Conservation (phyloP, 2,329 filamentous ascomycete genomes). For the Penicillium crustosum region DNA sequence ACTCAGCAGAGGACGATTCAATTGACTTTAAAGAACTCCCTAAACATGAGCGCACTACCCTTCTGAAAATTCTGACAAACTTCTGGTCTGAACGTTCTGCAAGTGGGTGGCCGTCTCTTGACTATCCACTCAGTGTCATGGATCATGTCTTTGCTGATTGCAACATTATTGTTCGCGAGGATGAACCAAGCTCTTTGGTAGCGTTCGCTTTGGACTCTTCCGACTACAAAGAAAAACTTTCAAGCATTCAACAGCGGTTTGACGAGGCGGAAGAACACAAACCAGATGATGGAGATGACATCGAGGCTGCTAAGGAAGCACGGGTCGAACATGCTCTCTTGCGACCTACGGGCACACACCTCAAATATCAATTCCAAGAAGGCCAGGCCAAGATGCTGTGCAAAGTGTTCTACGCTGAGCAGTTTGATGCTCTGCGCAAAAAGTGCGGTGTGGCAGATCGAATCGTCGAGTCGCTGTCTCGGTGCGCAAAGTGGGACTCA, state of each 20-base stretch:
- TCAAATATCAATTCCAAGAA: constrained; percentile 94
- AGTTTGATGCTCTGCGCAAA: constrained; percentile 89
- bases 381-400: constrained; percentile 93
- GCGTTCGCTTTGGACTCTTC: constrained; percentile 86
- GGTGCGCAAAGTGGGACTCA: constrained; percentile 96
- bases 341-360: constrained; percentile 81
- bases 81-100: constrained; percentile 98
- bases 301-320: constrained; percentile 58
- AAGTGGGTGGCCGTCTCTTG: constrained; percentile 86
- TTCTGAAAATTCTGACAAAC: constrained; percentile 93
- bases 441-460: constrained; percentile 93
- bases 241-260: constrained; percentile 44
- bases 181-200: constrained; percentile 94
- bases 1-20: constrained; percentile 54
- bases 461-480: constrained; percentile 90
- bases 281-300: constrained; percentile 29
- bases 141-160: constrained; percentile 98
- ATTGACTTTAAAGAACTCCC: constrained; percentile 71
- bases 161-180: constrained; percentile 94
- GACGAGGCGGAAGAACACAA: constrained; percentile 32
- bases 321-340: constrained; percentile 84
- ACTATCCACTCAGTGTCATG: constrained; percentile 82
- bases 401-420: constrained; percentile 98
- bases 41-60: constrained; percentile 86
- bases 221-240: constrained; percentile 80